These are phyloP conservation scores for Cinnamomum micranthum DNA, from an alignment of 164 flowering plant genomes.

Conservation along the genomic window DNA sequence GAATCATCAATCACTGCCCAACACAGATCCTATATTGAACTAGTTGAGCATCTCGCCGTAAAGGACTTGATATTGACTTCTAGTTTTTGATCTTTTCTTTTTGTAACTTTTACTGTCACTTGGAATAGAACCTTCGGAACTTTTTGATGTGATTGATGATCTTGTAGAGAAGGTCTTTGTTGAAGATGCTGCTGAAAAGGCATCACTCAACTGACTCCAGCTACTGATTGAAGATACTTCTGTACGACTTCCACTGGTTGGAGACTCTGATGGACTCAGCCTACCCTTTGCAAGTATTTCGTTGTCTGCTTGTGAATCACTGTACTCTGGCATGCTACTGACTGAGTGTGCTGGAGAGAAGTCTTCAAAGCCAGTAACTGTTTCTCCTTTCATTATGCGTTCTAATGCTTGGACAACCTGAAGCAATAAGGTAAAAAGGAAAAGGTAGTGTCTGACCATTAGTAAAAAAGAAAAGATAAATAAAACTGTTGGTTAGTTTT, in stretches of 20 bases:
- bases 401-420: slow-evolving; percentile 21
- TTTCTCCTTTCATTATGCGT: slow-evolving; percentile 11
- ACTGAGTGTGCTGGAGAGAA: slow-evolving; percentile 19
- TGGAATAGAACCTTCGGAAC: not conserved
- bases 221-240: slow-evolving; percentile 12
- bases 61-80: not conserved
- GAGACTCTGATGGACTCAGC: slow-evolving; percentile 10
- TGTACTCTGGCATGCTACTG: slow-evolving; percentile 3
- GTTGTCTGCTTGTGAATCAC: slow-evolving; percentile 14
- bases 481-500: not conserved
- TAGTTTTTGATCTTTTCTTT: not conserved
- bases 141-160: not conserved
- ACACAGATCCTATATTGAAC: too few species aligned
- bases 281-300: slow-evolving; percentile 9
- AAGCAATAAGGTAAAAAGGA: not conserved
- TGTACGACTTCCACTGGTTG: slow-evolving; percentile 12
- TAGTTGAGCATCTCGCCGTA: not conserved
- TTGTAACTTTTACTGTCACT: not conserved
- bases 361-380: slow-evolving; percentile 14
- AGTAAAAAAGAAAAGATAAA: not conserved
- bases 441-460: too few species aligned
- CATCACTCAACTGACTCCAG: slow-evolving; percentile 11
- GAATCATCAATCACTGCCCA: too few species aligned
- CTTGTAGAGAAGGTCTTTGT: slow-evolving; percentile 9
- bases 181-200: slow-evolving; percentile 17